Evolutionary conservation across 805 yeast species (phyloP).

Genomic region (Pichia exigua): DNA sequence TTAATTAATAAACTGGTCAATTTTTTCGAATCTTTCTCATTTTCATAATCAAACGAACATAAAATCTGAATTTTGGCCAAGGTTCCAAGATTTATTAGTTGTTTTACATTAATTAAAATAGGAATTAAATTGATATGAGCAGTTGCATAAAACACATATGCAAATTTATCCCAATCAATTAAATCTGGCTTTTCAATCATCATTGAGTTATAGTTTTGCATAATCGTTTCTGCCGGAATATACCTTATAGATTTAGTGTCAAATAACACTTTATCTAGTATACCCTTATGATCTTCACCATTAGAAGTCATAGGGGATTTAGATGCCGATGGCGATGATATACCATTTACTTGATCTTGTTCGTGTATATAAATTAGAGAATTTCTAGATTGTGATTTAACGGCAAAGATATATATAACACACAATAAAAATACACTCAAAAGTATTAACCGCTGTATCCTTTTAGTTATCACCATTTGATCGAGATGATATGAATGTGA

Average conservation of each 20-base stretch:
- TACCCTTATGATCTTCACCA: neutral
- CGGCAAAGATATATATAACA: neutral
- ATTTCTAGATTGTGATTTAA: neutral
- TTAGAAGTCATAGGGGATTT: neutral
- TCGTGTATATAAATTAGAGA: neutral
- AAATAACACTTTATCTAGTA: slow-evolving; percentile 2
- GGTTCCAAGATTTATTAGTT: slow-evolving; percentile 28
- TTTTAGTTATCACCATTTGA: neutral
- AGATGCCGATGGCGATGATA: neutral
- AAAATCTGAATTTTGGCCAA: slow-evolving; percentile 42
- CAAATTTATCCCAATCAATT: slow-evolving; percentile 38
- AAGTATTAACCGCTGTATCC: neutral
- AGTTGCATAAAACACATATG: slow-evolving; percentile 59
- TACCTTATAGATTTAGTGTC: slow-evolving; percentile 13
- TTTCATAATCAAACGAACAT: slow-evolving; percentile 18
- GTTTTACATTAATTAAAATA: slow-evolving; percentile 40
- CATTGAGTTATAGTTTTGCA: slow-evolving; percentile 10
- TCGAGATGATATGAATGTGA: neutral
- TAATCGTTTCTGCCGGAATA: slow-evolving; percentile 15
- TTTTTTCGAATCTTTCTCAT: neutral
- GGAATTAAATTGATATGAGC: slow-evolving; percentile 42
- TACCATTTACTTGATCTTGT: neutral
- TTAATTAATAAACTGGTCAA: neutral
- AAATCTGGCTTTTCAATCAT: slow-evolving; percentile 5
- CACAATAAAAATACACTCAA: neutral